These are phyloP conservation scores for Periconia sp. DNA, from an alignment of 2,329 filamentous ascomycete genomes.

Conservation along the genomic window DNA sequence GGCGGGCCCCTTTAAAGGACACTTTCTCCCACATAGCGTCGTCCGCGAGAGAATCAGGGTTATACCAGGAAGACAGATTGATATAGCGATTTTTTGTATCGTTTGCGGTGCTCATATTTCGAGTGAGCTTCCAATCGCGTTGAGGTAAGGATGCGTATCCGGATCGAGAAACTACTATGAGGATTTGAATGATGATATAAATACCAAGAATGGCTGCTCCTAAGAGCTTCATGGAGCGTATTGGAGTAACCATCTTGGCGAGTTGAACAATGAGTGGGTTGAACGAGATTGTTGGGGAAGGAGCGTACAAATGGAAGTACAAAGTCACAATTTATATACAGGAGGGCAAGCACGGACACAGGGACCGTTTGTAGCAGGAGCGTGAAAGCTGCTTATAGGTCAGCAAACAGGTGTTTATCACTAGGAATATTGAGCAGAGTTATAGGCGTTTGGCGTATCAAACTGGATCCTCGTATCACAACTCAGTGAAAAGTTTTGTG, in stretches of 20 bases:
- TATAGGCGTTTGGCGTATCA: too few relatives aligned
- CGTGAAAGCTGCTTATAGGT: background rate
- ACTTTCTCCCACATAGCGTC: background rate
- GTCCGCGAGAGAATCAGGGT: background rate
- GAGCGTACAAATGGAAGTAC: background rate
- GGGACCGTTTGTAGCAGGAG: background rate
- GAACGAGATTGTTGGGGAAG: background rate
- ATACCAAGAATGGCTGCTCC: background rate
- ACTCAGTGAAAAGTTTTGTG: too few relatives aligned
- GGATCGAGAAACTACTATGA: background rate
- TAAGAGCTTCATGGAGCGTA: background rate
- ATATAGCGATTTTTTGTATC: too few relatives aligned
- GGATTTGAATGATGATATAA: background rate
- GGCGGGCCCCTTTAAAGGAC: conserved; percentile 11
- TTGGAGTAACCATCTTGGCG: background rate
- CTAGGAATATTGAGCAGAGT: too few relatives aligned
- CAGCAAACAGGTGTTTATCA: background rate
- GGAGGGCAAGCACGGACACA: background rate
- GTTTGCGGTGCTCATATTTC: too few relatives aligned
- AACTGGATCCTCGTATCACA: too few relatives aligned
- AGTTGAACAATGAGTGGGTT: too few relatives aligned
- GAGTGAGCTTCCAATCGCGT: too few relatives aligned
- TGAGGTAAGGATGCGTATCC: too few relatives aligned
- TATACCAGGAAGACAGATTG: background rate
- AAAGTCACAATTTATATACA: background rate